Percentiles rank a stretch among this genome's conserved stretches.
These are phyloP conservation scores for Neurospora sp. DNA, from an alignment of 495 filamentous ascomycete species.

Conservation along the genomic window DNA sequence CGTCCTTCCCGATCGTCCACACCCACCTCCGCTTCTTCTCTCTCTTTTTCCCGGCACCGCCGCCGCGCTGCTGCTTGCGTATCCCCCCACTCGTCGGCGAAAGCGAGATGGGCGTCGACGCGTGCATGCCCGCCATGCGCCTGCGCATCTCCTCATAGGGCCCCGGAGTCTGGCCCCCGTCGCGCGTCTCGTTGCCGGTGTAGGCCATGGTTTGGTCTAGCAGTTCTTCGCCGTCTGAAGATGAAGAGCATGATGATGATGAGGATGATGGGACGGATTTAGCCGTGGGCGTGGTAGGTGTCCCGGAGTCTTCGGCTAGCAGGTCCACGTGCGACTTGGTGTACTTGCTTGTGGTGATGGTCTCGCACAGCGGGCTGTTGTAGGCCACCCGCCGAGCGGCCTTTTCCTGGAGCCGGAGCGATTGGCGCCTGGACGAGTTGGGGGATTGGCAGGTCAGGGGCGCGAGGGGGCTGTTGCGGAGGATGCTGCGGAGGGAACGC, in stretches of 20 bases:
- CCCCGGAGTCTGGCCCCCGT: slow-evolving; percentile 45
- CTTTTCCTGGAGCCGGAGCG: slow-evolving; percentile 38
- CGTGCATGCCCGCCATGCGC: slow-evolving; percentile 34
- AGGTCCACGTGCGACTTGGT: slow-evolving; percentile 46
- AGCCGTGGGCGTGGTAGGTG: slow-evolving; percentile 32
- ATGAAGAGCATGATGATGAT: slow-evolving; percentile 15
- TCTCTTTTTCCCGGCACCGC: slow-evolving; percentile 22
- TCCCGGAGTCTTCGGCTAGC: slow-evolving; percentile 35
- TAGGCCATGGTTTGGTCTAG: slow-evolving; percentile 41
- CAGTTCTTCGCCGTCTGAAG: slow-evolving; percentile 14
- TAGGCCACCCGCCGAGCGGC: slow-evolving; percentile 40
- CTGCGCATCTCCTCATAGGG: slow-evolving; percentile 49
- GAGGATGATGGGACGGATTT: background rate
- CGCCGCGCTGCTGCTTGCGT: slow-evolving; percentile 25
- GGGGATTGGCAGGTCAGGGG: slow-evolving; percentile 35
- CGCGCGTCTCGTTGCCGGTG: slow-evolving; percentile 35
- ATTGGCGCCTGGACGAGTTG: slow-evolving; percentile 35
- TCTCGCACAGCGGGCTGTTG: slow-evolving; percentile 42
- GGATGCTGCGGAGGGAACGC: slow-evolving; percentile 57
- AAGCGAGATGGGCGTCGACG: slow-evolving; percentile 22
- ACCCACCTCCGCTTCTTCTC: slow-evolving; percentile 45
- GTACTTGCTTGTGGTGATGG: slow-evolving; percentile 45
- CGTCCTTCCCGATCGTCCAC: slow-evolving; percentile 40
- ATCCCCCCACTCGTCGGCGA: slow-evolving; percentile 26
- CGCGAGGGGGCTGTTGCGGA: slow-evolving; percentile 64